Conservation (phyloP, 768 basidiomycete species). For the Boletus bicolor region DNA sequence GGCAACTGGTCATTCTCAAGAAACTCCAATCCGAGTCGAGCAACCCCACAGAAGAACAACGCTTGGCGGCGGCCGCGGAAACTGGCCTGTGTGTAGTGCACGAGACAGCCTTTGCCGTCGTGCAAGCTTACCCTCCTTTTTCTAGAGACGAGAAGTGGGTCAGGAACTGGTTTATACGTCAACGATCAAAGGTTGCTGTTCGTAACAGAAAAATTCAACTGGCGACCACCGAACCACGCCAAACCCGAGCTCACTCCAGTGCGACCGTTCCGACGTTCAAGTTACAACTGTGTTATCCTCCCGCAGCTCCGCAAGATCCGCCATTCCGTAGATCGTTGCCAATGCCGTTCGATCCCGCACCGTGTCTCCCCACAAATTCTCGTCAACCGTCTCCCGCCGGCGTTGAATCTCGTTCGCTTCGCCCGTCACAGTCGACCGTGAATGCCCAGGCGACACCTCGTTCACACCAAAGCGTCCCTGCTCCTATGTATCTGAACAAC, state of each 20-base stretch:
- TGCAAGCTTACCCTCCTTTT: slow-evolving; percentile 5
- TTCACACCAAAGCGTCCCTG: slow-evolving; percentile 1
- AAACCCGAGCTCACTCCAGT: neutral
- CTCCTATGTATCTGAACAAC: neutral
- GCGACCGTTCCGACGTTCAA: slow-evolving; percentile 13
- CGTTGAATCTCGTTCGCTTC: neutral
- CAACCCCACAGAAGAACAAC: slow-evolving; percentile 25
- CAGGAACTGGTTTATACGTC: slow-evolving; percentile 30
- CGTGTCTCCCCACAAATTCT: neutral
- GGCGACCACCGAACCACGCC: neutral
- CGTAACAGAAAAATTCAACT: slow-evolving; percentile 8
- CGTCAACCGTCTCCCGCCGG: neutral
- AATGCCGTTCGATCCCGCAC: neutral
- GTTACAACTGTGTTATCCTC: slow-evolving; percentile 3
- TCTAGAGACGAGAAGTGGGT: slow-evolving; percentile 29
- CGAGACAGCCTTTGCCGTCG: neutral
- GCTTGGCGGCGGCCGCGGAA: slow-evolving; percentile 19
- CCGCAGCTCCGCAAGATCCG: neutral
- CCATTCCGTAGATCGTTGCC: slow-evolving; percentile 5
- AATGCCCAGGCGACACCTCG: neutral
- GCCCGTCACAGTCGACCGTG: neutral
- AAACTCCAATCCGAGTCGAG: slow-evolving; percentile 20
- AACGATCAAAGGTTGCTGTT: slow-evolving; percentile 21
- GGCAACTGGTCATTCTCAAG: slow-evolving; percentile 31
- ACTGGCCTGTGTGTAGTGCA: slow-evolving; percentile 31